Base-by-base conservation (phyloP, 139 green algal genomes). In the Spirogloea muscicola region DNA sequence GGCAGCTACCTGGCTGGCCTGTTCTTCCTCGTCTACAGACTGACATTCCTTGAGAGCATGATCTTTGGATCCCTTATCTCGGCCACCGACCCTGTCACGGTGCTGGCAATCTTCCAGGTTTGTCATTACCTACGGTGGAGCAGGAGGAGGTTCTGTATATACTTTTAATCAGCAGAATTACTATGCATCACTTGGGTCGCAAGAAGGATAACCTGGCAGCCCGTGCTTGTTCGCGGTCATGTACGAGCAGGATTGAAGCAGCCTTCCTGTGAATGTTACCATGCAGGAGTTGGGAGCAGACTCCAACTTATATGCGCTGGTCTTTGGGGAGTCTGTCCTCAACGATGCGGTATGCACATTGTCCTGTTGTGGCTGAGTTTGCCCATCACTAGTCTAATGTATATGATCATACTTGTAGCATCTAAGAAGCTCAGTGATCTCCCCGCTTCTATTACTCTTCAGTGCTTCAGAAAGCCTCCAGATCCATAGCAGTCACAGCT, bases 301-400 rank as follows among this genome's bases (percentile, higher is more conserved):
- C 58, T 59, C 73, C 25, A 86, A 93, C 41, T 68, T 95, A 41
- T 93, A 94, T 66, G 85, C 86, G 43, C 84, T 92, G 18, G 90
- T 95, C n/a, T 94, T 95, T 80, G 90, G 90, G 1, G 90, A 95
- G 68, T 84, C 49, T 7, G 90, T 94, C 34, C 77, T 95, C 0
- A 95, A 95, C 61, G 90, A 95, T 59, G 90, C 90, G 1, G 90
- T 79, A 36, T 49, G 70, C 46, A 31, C 46, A 31, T 21, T 31
- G 46, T 21, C 46, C 46, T 55, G 21, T 21, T 55, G 46, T 31
- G 46, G 21, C 46, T 31, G 21, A 55, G 46, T 21, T 21, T 55
- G 46, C 46, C 21, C 21, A 55, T 21, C 21, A 55, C 46, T 21
- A 55, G 21, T 21, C 21, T 21, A 55, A 21, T 31, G 21, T 21